Conservation (phyloP, 805 yeast species). For the Yarrowia bubula region DNA sequence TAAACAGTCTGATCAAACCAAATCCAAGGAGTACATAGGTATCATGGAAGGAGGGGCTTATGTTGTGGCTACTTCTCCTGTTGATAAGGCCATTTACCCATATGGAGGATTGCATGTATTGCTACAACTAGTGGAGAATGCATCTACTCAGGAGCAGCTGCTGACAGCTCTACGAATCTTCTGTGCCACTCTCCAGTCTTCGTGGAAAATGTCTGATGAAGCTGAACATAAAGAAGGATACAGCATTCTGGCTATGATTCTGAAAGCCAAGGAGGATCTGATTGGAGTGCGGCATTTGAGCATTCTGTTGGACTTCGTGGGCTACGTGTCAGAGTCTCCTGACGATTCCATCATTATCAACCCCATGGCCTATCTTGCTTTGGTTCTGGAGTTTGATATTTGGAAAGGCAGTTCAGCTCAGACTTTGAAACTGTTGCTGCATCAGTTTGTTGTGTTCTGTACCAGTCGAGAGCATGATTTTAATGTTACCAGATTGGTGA, state of each 20-base stretch:
- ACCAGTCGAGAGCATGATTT: slow-evolving; percentile 51
- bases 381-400: slow-evolving; percentile 63
- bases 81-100: slow-evolving; percentile 21
- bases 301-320: slow-evolving; percentile 51
- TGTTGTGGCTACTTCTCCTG: not conserved
- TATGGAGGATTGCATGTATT: slow-evolving; percentile 17
- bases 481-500: slow-evolving; percentile 53
- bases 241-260: slow-evolving; percentile 14
- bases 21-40: slow-evolving; percentile 15
- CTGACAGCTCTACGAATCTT: slow-evolving; percentile 3
- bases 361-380: slow-evolving; percentile 52
- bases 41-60: slow-evolving; percentile 6
- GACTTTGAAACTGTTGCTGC: slow-evolving; percentile 52
- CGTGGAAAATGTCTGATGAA: slow-evolving; percentile 26
- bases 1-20: slow-evolving; percentile 4
- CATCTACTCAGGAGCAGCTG: not conserved
- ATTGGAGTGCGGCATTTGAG: slow-evolving; percentile 39
- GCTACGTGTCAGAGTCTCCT: slow-evolving; percentile 53
- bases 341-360: slow-evolving; percentile 58
- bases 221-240: slow-evolving; percentile 17
- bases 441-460: slow-evolving; percentile 57
- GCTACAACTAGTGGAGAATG: slow-evolving; percentile 6
- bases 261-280: slow-evolving; percentile 32
- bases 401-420: slow-evolving; percentile 49
- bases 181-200: not conserved